phyloP scores from a whole-genome alignment of 257 asterid genomes.

The Orobanche coerulescens region DNA sequence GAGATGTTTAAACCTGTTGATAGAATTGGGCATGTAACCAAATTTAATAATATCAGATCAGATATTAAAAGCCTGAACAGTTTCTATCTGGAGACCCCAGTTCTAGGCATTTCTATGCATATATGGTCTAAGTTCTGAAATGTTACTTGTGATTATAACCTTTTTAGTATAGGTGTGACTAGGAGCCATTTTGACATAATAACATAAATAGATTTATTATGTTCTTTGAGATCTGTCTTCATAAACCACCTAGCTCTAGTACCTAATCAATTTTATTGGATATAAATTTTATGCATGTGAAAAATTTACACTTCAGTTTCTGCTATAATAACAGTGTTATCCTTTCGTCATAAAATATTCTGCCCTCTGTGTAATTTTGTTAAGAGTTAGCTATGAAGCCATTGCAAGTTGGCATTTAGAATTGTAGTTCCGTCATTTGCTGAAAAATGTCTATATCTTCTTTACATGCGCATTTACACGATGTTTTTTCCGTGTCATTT shows the following conservation, averaged over 20 bases:
- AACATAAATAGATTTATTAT: neutral
- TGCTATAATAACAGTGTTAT: conserved; percentile 15
- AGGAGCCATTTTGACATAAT: neutral
- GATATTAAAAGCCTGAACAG: neutral
- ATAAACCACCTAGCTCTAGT: conserved; percentile 17
- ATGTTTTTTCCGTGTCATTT: conserved; percentile 11
- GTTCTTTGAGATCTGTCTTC: conserved; percentile 9
- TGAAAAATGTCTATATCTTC: conserved; percentile 1
- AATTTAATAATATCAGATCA: neutral
- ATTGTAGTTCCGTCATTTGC: neutral
- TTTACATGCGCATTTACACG: conserved; percentile 3
- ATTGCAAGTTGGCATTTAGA: conserved; percentile 11
- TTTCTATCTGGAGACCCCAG: conserved; percentile 1
- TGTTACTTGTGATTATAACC: neutral
- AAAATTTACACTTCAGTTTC: conserved; percentile 10
- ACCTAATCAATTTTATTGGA: conserved; percentile 16
- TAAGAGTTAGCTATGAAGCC: conserved; percentile 17
- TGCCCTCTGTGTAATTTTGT: neutral
- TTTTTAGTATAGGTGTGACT: conserved; percentile 1
- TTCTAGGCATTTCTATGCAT: neutral
- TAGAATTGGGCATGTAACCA: neutral
- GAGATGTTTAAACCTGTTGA: neutral
- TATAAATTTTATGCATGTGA: conserved; percentile 4
- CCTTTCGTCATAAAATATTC: conserved; percentile 11
- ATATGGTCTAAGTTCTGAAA: conserved; percentile 10